Percentiles rank a stretch among this genome's conserved stretches.
phyloP scores from a whole-genome alignment of 2,329 filamentous ascomycete genomes.

The Fusarium pininemorale region DNA sequence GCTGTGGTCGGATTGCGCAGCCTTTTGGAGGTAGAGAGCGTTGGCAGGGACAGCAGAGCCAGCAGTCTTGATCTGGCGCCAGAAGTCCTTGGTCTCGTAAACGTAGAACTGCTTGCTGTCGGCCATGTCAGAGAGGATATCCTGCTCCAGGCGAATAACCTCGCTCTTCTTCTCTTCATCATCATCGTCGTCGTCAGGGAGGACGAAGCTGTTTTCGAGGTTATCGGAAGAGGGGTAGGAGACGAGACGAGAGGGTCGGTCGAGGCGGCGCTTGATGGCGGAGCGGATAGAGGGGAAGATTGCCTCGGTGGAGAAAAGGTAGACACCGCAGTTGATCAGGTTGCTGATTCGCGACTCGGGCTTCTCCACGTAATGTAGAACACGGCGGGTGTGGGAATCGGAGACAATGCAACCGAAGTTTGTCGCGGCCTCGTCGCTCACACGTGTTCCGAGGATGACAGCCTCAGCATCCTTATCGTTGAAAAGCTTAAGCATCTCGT shows the following conservation, averaged over 20 bases:
- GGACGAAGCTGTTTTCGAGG: slow-evolving; percentile 73
- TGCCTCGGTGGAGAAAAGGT: slow-evolving; percentile 93
- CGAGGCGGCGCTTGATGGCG: slow-evolving; percentile 94
- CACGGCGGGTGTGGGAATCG: slow-evolving; percentile 90
- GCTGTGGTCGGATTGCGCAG: slow-evolving; percentile 78
- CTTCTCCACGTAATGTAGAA: slow-evolving; percentile 99
- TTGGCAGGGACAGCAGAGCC: slow-evolving; percentile 97
- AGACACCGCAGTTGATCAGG: slow-evolving; percentile 98
- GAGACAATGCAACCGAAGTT: slow-evolving; percentile 99
- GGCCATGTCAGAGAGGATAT: slow-evolving; percentile 93
- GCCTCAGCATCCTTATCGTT: slow-evolving; percentile 96
- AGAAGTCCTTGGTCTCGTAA: slow-evolving; percentile 98
- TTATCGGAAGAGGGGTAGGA: slow-evolving; percentile 98
- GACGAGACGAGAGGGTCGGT: slow-evolving; percentile 82
- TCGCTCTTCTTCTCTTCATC: slow-evolving; percentile 83
- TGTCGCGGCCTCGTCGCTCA: slow-evolving; percentile 87
- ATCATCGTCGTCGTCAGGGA: slow-evolving; percentile 64
- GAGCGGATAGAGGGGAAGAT: slow-evolving; percentile 96
- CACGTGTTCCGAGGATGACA: slow-evolving; percentile 91
- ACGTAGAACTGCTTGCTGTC: slow-evolving; percentile 99
- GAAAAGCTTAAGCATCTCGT: slow-evolving; percentile 94
- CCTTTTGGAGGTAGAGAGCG: slow-evolving; percentile 94
- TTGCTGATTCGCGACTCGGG: slow-evolving; percentile 97
- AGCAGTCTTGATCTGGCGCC: slow-evolving; percentile 99
- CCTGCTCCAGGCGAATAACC: slow-evolving; percentile 94